Base-by-base conservation (phyloP, 2,329 filamentous ascomycete genomes). In the Arthrinium phaeospermum region DNA sequence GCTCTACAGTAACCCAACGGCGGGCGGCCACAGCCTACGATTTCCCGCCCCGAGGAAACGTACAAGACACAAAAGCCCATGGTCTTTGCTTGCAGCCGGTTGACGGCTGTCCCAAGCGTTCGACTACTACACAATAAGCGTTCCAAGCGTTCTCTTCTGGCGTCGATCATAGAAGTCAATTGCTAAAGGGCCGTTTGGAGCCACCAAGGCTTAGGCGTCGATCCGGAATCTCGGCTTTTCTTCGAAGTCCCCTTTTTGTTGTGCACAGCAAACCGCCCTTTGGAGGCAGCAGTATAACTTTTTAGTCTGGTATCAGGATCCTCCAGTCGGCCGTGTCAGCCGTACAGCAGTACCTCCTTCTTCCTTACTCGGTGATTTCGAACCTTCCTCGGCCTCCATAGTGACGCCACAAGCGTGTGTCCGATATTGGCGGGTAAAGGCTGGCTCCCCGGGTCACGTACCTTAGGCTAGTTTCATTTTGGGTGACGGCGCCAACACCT, bases 401-500 rank as follows among this genome's bases (percentile, higher is more conserved):
- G 57, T 64, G 57, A 64, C 57, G 57, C 57, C 57, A 64, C 57
- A 64, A 64, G 57, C 57, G 57, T 64, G 57, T 64, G 30, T 64
- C 14, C 57, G 34, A 41, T 64, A 41, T 64, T 41, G 53, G 53
- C 53, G 53, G 53, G 30, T 61, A 61, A 61, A 61, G 53, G 30
- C 53, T 61, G 30, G 51, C 51, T 27, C 7, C 14, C 51, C 51
- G 51, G 53, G 53, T 61, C 30, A 19, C 16, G 30, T 61, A 61
- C 53, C 53, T 61, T 61, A 61, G 53, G 53, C 57, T 41, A 41
- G 57, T 64, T 64, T 64, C 57, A n/a, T 41, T 41, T 64, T 64
- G 22, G 57, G 19, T 37, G 34, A n/a, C n/a, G 30, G 53, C 3
- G 30, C 30, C 19, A 61, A 14, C 27, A 61, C 30, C 57, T 41